Base-by-base conservation (phyloP, 768 basidiomycete genomes). In the Daedaleopsis nitida region DNA sequence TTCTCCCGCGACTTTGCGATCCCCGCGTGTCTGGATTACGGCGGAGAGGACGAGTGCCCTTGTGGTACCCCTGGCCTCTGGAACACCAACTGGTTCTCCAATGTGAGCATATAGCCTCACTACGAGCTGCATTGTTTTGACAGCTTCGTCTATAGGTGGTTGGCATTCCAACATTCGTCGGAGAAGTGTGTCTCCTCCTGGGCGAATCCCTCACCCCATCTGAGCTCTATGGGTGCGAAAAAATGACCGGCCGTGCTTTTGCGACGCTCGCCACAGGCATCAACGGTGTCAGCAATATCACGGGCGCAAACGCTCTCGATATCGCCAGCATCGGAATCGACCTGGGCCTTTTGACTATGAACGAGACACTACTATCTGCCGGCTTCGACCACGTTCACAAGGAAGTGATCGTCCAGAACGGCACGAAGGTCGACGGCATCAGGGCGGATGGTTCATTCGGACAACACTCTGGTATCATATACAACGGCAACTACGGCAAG, bases 401-500 rank as follows among this genome's bases (percentile, higher is more conserved):
- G 6, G 84, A 86, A 59, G 70, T 87, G 11, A 72, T 77, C 13
- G 74, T 88, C n/a, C 74, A 79, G 57, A 75, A 80, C 54, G 75
- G 68, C 0, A 61, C 79, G 19, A 78, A 76, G 58, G 81, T 78
- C 14, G 87, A 90, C 68, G 88, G 88, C 11, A 86, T 89, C 27
- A 69, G 75, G 39, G 67, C 71, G 1, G 77, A 79, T 59, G 76
- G 76, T 4, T 71, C 68, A 27, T 77, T 76, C 44, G 67, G 69
- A 7, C 74, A 88, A 69, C 87, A 88, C 70, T 69, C 68, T 19
- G 86, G 87, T 11, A 77, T 88, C 19, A 70, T 87, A 4, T 89
- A 88, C 68, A 87, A 85, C 50, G 87, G 87, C 37, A 88, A 88
- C 67, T 88, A 89, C 65, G 87, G 81, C 10, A 77, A 77, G 52